These are phyloP conservation scores for Venturia carpophila DNA, from an alignment of 2,329 filamentous ascomycete species.

Conservation along the genomic window DNA sequence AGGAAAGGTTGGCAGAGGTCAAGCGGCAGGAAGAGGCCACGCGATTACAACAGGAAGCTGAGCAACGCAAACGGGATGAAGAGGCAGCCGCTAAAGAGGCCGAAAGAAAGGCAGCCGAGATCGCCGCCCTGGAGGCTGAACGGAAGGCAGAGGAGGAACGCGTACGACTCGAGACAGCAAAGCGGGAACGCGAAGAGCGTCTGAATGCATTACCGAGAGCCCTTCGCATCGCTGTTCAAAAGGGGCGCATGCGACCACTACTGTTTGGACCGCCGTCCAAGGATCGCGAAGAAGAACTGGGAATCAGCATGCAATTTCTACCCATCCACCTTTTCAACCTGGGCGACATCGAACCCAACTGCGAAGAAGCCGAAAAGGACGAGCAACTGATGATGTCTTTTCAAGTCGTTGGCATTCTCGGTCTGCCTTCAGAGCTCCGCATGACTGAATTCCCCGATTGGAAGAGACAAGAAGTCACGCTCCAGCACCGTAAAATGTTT, in stretches of 20 bases:
- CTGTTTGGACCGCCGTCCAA: constrained; percentile 25
- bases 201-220: constrained; percentile 13
- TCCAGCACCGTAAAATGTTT: constrained; percentile 29
- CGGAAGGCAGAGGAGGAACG: constrained; percentile 27
- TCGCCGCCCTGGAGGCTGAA: constrained; percentile 25
- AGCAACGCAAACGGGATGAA: constrained; percentile 29
- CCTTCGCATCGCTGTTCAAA: constrained; percentile 23
- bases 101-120: constrained; percentile 27
- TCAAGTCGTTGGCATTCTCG: constrained; percentile 34
- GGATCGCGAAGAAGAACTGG: constrained; percentile 11
- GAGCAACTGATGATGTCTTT: constrained; percentile 31
- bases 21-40: constrained; percentile 24
- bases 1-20: constrained; percentile 10
- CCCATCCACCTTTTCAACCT: constrained; percentile 32
- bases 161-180: constrained; percentile 27
- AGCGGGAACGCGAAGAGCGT: constrained; percentile 28
- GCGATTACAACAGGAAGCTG: constrained; percentile 24
- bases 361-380: constrained; percentile 20
- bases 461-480: constrained; percentile 29
- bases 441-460: constrained; percentile 24
- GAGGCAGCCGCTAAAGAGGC: constrained; percentile 25
- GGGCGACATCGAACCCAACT: constrained; percentile 25
- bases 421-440: constrained; percentile 31
- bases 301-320: constrained; percentile 27
- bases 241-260: constrained; percentile 25